Conservation (phyloP, 805 yeast genomes). For the Tetrapisispora taiwanensis region DNA sequence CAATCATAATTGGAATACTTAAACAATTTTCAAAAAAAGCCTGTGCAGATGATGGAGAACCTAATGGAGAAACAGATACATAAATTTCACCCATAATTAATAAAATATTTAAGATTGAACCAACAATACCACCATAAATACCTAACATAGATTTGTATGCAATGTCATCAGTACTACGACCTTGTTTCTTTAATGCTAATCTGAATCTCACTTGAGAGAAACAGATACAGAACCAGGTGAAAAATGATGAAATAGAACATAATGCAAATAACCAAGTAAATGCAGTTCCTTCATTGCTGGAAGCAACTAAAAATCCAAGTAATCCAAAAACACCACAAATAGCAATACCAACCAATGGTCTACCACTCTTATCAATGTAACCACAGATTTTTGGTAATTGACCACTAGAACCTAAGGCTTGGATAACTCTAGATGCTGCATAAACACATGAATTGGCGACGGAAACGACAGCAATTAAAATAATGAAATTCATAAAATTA, state of each 20-base stretch:
- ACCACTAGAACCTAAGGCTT: slow-evolving; percentile 43
- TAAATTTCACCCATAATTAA: slow-evolving; percentile 50
- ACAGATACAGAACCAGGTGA: slow-evolving; percentile 72
- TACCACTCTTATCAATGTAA: slow-evolving; percentile 41
- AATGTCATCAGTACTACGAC: slow-evolving; percentile 38
- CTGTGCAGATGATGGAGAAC: slow-evolving; percentile 41
- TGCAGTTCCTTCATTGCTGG: slow-evolving; percentile 46
- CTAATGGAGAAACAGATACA: slow-evolving; percentile 60
- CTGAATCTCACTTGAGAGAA: slow-evolving; percentile 61
- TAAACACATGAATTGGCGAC: slow-evolving; percentile 55
- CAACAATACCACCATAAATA: slow-evolving; percentile 34
- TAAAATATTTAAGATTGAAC: slow-evolving; percentile 37
- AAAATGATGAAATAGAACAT: slow-evolving; percentile 66
- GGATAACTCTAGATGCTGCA: slow-evolving; percentile 48
- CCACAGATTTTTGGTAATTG: slow-evolving; percentile 39
- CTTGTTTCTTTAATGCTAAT: slow-evolving; percentile 42
- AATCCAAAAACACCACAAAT: slow-evolving; percentile 41
- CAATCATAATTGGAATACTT: slow-evolving; percentile 55
- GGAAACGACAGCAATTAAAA: slow-evolving; percentile 47
- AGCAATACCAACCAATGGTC: slow-evolving; percentile 44
- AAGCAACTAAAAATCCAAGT: slow-evolving; percentile 47
- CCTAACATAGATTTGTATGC: slow-evolving; percentile 43
- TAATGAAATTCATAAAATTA: slow-evolving; percentile 47
- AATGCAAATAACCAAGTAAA: slow-evolving; percentile 72
- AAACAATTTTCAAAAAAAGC: slow-evolving; percentile 57